Evolutionary conservation across 352 stramenopile genomes (phyloP).

Genomic region (Phytophthora sansomeana): DNA sequence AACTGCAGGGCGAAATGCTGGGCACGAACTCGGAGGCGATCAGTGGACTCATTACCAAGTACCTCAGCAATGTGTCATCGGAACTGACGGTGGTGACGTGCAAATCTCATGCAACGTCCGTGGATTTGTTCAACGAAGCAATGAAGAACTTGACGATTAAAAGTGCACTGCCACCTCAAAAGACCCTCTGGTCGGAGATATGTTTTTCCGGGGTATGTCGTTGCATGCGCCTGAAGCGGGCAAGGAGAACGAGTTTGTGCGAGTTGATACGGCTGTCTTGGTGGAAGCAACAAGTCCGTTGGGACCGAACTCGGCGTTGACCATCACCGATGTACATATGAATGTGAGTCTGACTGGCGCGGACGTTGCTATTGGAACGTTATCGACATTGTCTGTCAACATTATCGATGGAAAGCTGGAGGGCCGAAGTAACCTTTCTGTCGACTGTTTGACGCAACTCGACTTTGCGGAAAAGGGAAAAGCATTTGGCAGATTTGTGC

Average conservation of each 20-base stretch:
- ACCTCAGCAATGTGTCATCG: constrained; percentile 66
- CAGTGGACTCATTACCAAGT: constrained; percentile 81
- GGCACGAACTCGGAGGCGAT: constrained; percentile 66
- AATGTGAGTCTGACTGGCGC: constrained; percentile 56
- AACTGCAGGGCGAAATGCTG: constrained; percentile 75
- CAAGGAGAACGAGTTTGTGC: constrained; percentile 55
- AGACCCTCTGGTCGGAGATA: constrained; percentile 61
- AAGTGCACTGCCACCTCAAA: constrained; percentile 64
- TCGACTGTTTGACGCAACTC: constrained; percentile 64
- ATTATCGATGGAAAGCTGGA: constrained; percentile 66
- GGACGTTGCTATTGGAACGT: constrained; percentile 52
- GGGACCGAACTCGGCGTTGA: constrained; percentile 62
- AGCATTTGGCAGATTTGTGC: constrained; percentile 75
- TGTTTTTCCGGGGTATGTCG: constrained; percentile 72
- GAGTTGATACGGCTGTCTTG: constrained; percentile 57
- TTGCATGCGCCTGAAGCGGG: constrained; percentile 53
- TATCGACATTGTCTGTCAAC: constrained; percentile 61
- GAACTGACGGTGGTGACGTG: constrained; percentile 73
- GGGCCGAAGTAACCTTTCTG: constrained; percentile 73
- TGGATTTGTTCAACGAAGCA: constrained; percentile 75
- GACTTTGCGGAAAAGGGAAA: constrained; percentile 49
- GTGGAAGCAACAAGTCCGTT: constrained; percentile 79
- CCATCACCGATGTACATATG: constrained; percentile 69
- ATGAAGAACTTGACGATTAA: constrained; percentile 80
- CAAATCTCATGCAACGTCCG: constrained; percentile 58